Evolutionary conservation across 2,329 filamentous ascomycete species (phyloP).

Genomic region (Colletotrichum plurivorum): DNA sequence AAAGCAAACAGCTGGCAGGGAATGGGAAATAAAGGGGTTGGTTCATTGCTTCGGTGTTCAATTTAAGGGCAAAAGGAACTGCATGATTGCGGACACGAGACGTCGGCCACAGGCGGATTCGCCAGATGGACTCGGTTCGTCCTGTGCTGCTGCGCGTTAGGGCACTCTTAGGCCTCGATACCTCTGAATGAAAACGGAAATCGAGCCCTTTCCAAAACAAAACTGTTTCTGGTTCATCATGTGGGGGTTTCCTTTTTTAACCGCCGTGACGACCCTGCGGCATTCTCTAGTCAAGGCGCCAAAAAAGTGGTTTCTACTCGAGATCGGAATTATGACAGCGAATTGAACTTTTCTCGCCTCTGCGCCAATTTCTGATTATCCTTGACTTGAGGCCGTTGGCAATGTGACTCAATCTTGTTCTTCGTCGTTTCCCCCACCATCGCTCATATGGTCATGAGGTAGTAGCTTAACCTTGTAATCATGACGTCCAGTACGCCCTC

Average conservation of each 20-base stretch:
- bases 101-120: slow-evolving; percentile 44
- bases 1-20: slow-evolving; percentile 39
- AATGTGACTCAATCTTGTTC: too few relatives aligned
- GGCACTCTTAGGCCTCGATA: slow-evolving; percentile 46
- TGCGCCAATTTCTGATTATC: neutral
- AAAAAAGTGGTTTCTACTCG: slow-evolving; percentile 28
- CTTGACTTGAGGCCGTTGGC: neutral
- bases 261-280: slow-evolving; percentile 29
- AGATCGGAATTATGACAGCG: slow-evolving; percentile 35
- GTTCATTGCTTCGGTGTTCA: slow-evolving; percentile 70
- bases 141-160: slow-evolving; percentile 55
- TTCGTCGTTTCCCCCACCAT: neutral
- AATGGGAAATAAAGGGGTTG: slow-evolving; percentile 50
- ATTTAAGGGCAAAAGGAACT: slow-evolving; percentile 63
- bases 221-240: slow-evolving; percentile 23
- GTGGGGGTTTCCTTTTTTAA: slow-evolving; percentile 19
- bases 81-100: slow-evolving; percentile 61
- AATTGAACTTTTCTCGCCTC: slow-evolving; percentile 34
- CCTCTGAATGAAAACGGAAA: slow-evolving; percentile 44
- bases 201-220: slow-evolving; percentile 34
- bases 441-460: neutral
- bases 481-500: slow-evolving; percentile 36
- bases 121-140: slow-evolving; percentile 51
- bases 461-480: slow-evolving; percentile 26
- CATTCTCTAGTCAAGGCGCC: slow-evolving; percentile 27